Evolutionary conservation across 805 yeast genomes (phyloP), one percentile per base, ranked within the genome.

Genomic region (Jamesozyma piceae): DNA sequence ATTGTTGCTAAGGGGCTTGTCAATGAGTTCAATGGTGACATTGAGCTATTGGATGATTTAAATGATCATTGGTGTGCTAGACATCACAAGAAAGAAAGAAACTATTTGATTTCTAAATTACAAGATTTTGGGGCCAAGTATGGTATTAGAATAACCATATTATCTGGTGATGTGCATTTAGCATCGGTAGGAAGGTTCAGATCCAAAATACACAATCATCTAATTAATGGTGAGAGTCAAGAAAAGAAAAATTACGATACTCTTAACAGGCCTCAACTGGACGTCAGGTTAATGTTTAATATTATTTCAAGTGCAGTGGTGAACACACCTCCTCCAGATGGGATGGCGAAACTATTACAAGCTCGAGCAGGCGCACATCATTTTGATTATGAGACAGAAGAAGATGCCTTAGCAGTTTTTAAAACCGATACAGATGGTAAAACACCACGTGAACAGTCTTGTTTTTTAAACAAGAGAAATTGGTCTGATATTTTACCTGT

Each of bases 31-130:
- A 96, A 89, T 58, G 97, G 97, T 2, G 77, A 82, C 33, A 79
- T 90, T 5, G 97, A 90, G 64, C 76, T 90, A 14, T 71, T 92
- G 50, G 97, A 92, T 58, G 97, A 90, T 60, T 70, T 92, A 62
- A 81, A 88, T 57, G 98, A 90, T 60, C 97, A 90, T 65, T 90
- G 98, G 98, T 88, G 97, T 61, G 81, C 95, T 3, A 72, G 72
- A 45, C 75, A 80, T 59, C 98, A 90, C 65, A 92, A 90, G 60
- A 63, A 64, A 38, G 98, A 90, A 64, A 74, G 98, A 47, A 90
- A 90, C 62, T 57, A 60, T 50, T 68, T 90, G 32, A 65, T 89
- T 48, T 71, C 68, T 32, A 67, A 68, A 47, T 66, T 90, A 37
- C 77, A 80, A 48, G 74, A 74, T 35, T 77, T 88, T 53, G 87